Conservation (phyloP, 345 rosid species). For the Melaleuca quinquenervia region DNA sequence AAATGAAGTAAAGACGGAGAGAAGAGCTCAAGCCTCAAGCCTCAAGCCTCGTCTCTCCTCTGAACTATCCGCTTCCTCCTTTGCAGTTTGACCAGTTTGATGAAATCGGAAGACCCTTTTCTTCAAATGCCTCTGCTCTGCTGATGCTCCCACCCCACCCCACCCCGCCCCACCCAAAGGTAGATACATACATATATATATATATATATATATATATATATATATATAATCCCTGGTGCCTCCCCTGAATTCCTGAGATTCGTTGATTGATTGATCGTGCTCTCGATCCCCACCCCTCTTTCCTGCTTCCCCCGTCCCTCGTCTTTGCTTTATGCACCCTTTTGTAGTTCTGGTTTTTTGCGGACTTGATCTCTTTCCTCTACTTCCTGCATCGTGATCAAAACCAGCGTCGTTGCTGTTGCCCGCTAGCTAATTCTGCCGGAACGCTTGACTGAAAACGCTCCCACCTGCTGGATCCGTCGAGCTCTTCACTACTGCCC, state of each 20-base stretch:
- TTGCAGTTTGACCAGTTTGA: background rate
- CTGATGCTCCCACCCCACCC: background rate
- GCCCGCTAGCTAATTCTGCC: background rate
- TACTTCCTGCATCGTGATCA: background rate
- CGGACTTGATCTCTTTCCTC: background rate
- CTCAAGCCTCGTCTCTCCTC: too few relatives aligned
- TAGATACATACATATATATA: too few relatives aligned
- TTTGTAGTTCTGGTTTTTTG: background rate
- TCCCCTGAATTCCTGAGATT: background rate
- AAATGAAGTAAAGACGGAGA: too few relatives aligned
- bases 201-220: too few relatives aligned
- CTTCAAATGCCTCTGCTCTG: background rate
- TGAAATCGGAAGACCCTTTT: background rate
- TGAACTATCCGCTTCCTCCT: too few relatives aligned
- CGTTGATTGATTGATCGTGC: background rate
- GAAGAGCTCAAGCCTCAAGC: too few relatives aligned
- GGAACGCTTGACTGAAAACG: background rate
- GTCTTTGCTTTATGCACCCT: background rate
- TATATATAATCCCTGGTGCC: too few relatives aligned
- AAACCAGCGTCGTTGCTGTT: background rate
- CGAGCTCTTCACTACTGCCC: background rate
- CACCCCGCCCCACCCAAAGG: background rate
- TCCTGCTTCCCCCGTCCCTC: background rate
- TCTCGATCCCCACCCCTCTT: background rate
- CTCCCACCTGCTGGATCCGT: background rate